Percentiles rank a stretch among this genome's conserved stretches.
These are phyloP conservation scores for Lodderomyces orthopsilosis DNA, from an alignment of 1,139 yeast species.

Conservation along the genomic window DNA sequence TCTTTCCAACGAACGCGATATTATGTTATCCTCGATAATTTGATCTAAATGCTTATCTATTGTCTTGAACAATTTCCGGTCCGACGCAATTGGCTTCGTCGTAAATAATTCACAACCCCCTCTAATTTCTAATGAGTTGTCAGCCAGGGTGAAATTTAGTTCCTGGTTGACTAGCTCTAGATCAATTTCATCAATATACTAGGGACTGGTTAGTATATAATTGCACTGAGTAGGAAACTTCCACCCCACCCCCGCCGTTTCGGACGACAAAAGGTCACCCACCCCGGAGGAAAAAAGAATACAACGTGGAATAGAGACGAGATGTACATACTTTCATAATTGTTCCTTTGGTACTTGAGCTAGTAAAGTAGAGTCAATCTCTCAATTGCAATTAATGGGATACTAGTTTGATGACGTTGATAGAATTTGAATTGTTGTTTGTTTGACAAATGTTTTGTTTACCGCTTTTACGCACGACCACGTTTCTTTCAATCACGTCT, in stretches of 20 bases:
- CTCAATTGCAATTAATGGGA: too few species aligned
- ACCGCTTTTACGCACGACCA: constrained; percentile 1
- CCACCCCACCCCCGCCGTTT: too few species aligned
- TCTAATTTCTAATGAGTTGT: constrained; percentile 65
- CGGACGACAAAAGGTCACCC: too few species aligned
- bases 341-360: not conserved
- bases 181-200: constrained; percentile 92
- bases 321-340: not conserved
- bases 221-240: too few species aligned
- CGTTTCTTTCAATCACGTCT: constrained; percentile 4
- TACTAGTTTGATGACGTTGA: too few species aligned
- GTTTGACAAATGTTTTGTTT: too few species aligned
- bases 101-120: constrained; percentile 97
- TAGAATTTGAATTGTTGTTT: too few species aligned
- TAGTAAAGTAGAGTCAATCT: too few species aligned
- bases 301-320: too few species aligned
- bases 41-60: constrained; percentile 79
- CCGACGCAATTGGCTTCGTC: constrained; percentile 89
- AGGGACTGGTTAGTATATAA: constrained; percentile 8
- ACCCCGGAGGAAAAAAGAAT: not conserved
- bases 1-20: constrained; percentile 40
- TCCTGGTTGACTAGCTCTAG: constrained; percentile 86
- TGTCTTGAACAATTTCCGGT: constrained; percentile 81
- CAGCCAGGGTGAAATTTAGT: constrained; percentile 82
- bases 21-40: constrained; percentile 54